Conservation (phyloP, 306 rosid species). For the Arachis stenosperma region DNA sequence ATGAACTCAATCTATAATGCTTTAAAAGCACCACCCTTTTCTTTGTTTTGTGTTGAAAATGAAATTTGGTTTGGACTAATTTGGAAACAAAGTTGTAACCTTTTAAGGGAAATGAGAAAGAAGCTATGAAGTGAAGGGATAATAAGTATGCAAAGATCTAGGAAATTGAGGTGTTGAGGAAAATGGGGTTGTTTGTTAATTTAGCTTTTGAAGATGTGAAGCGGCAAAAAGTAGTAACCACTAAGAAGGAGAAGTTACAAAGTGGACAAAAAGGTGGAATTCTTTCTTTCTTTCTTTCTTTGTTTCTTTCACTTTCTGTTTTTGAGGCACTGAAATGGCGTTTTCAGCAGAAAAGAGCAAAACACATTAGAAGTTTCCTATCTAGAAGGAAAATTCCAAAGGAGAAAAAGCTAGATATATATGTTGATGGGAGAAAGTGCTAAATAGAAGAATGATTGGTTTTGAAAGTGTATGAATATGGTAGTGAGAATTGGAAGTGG, state of each 20-base stretch:
- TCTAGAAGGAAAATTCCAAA: slow-evolving; percentile 24
- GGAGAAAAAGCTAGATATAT: too few relatives aligned
- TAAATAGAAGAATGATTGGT: slow-evolving; percentile 31
- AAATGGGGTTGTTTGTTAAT: neutral
- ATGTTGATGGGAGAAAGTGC: neutral
- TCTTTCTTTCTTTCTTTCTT: neutral
- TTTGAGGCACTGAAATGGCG: slow-evolving; percentile 25
- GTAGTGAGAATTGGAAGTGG: too few relatives aligned
- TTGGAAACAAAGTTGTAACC: slow-evolving; percentile 23
- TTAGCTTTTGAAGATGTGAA: slow-evolving; percentile 42
- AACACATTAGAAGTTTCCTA: slow-evolving; percentile 1
- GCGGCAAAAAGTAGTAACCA: slow-evolving; percentile 26
- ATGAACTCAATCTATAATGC: too few relatives aligned
- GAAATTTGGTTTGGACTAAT: slow-evolving; percentile 5
- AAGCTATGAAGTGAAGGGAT: too few relatives aligned
- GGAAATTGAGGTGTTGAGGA: neutral
- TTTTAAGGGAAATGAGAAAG: slow-evolving; percentile 3
- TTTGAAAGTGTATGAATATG: neutral
- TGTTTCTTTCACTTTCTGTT: too few relatives aligned
- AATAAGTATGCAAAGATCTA: neutral
- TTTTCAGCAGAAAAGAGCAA: slow-evolving; percentile 16
- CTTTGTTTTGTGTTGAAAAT: too few relatives aligned
- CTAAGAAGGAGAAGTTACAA: slow-evolving; percentile 4
- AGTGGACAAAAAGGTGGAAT: slow-evolving; percentile 45
- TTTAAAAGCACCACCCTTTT: neutral